A percentile compares a stretch with the other conserved stretches of the same genome.
phyloP scores from a whole-genome alignment of 352 stramenopile genomes.

The Globisporangium nodosum region DNA sequence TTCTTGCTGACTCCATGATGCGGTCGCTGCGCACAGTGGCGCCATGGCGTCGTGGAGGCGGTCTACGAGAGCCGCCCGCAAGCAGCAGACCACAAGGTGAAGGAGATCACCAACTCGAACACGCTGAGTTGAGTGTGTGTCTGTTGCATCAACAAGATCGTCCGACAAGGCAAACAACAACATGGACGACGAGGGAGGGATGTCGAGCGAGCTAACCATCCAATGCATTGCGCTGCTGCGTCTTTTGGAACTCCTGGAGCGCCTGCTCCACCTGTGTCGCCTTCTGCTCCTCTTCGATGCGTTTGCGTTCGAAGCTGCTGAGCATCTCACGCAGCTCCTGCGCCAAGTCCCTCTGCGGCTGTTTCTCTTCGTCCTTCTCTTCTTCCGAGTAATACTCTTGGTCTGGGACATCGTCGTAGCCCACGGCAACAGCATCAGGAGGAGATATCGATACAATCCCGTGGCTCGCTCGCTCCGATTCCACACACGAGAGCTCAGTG shows the following conservation, averaged over 20 bases:
- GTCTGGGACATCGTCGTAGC: conserved; percentile 2
- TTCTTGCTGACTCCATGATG: not conserved
- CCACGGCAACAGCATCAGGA: not conserved
- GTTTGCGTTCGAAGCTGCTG: conserved; percentile 40
- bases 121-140: conserved; percentile 38
- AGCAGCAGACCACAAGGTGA: conserved; percentile 73
- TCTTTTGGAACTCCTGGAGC: conserved; percentile 44
- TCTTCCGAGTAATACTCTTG: conserved; percentile 11
- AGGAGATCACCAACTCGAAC: conserved; percentile 34
- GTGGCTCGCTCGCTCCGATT: not conserved
- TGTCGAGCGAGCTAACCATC: not conserved
- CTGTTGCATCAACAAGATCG: not conserved
- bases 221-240: conserved; percentile 21
- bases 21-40: conserved; percentile 47
- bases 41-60: conserved; percentile 77
- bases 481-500: conserved; percentile 4
- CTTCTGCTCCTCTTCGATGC: conserved; percentile 64
- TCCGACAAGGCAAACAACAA: not conserved
- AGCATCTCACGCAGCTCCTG: conserved; percentile 61
- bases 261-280: conserved; percentile 38
- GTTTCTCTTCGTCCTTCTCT: conserved; percentile 28
- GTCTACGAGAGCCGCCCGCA: conserved; percentile 81
- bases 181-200: not conserved
- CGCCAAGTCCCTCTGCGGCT: conserved; percentile 35
- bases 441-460: not conserved